These are phyloP conservation scores for Coniochaeta prunicola DNA, from an alignment of 2,329 filamentous ascomycete species.

Conservation along the genomic window DNA sequence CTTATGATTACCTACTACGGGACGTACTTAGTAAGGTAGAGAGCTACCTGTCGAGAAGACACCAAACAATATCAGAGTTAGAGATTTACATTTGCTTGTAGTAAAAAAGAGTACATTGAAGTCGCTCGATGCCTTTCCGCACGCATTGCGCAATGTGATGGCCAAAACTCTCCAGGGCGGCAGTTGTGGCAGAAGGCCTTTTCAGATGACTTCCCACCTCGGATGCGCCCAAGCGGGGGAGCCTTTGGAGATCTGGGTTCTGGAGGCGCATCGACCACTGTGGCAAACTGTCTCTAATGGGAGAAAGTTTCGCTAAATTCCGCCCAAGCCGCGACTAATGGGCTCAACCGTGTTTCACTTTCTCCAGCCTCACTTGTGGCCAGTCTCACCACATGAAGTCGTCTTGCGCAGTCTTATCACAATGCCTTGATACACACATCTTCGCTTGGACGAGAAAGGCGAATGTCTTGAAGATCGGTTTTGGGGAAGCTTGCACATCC, in stretches of 20 bases:
- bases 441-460: not conserved
- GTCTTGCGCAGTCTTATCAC: not conserved
- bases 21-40: no score
- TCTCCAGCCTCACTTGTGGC: not conserved
- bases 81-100: not conserved
- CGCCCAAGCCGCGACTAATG: no score
- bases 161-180: not conserved
- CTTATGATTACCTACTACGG: no score
- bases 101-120: not conserved
- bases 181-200: not conserved
- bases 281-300: not conserved
- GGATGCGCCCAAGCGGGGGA: not conserved
- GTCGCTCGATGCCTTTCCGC: not conserved
- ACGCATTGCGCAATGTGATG: no score
- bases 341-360: not conserved
- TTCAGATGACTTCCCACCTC: not conserved
- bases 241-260: constrained; percentile 1
- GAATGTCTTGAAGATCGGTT: not conserved
- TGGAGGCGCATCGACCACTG: constrained; percentile 1
- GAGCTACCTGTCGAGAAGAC: no score
- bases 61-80: no score
- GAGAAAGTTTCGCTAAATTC: no score
- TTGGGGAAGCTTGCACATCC: not conserved
- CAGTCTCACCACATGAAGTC: not conserved
- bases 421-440: not conserved